Conservation (phyloP, 257 asterid species). For the Henckelia pumila region DNA sequence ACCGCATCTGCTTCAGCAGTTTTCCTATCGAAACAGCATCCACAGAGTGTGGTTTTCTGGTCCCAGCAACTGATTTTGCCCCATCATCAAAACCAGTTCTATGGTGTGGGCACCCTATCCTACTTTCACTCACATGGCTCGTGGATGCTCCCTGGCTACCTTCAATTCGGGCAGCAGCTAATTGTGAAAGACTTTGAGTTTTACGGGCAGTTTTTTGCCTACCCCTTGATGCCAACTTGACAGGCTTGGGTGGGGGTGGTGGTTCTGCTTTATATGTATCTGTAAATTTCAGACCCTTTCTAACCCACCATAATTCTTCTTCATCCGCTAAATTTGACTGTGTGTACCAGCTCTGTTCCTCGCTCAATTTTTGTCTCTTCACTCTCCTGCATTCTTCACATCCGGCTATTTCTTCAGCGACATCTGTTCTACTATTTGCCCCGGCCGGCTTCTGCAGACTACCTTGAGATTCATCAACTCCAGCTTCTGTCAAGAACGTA, state of each 20-base stretch:
- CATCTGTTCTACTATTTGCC: constrained; percentile 43
- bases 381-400: constrained; percentile 92
- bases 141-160: constrained; percentile 98
- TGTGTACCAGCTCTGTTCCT: constrained; percentile 51
- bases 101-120: constrained; percentile 78
- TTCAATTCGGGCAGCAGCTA: constrained; percentile 94
- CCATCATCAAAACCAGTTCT: constrained; percentile 56
- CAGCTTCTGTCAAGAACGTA: constrained; percentile 38
- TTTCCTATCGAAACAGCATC: constrained; percentile 72
- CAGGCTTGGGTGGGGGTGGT: constrained; percentile 90
- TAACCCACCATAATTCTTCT: constrained; percentile 91
- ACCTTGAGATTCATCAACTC: constrained; percentile 55
- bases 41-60: constrained; percentile 38
- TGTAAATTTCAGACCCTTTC: constrained; percentile 62
- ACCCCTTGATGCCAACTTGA: constrained; percentile 75
- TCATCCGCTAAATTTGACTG: constrained; percentile 60
- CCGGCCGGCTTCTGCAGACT: constrained; percentile 47
- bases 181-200: constrained; percentile 93
- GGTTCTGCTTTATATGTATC: constrained; percentile 73
- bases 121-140: constrained; percentile 88
- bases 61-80: constrained; percentile 52
- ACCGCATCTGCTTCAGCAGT: constrained; percentile 68
- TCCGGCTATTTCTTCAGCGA: constrained; percentile 72
- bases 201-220: constrained; percentile 90
- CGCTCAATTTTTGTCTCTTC: constrained; percentile 79